Percentiles rank a stretch among this genome's conserved stretches.
Evolutionary conservation across 345 rosid species (phyloP).

Genomic region (Conringia planisiliqua): DNA sequence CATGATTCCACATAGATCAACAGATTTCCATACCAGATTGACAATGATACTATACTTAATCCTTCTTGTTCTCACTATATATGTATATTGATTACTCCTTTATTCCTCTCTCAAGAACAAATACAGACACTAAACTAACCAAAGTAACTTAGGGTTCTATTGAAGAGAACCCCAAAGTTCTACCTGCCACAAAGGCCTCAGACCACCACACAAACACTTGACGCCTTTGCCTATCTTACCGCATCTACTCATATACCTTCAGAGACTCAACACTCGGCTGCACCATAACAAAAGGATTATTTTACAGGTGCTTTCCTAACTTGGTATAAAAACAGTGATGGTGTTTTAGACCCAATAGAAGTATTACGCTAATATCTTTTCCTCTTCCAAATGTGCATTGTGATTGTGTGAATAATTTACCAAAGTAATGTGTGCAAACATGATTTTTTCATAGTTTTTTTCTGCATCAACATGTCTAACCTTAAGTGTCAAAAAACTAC

Average conservation of each 20-base stretch:
- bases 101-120: background rate
- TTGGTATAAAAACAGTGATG: background rate
- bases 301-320: background rate
- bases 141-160: background rate
- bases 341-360: background rate
- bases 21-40: background rate
- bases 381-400: background rate
- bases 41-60: background rate
- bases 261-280: background rate
- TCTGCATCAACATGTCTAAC: background rate
- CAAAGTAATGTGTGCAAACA: background rate
- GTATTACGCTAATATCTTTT: background rate
- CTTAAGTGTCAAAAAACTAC: background rate
- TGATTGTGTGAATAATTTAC: background rate
- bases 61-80: background rate
- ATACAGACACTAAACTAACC: background rate
- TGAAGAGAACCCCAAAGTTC: too few relatives aligned
- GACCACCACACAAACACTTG: too few relatives aligned
- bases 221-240: too few relatives aligned
- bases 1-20: background rate
- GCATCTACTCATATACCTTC: too few relatives aligned
- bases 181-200: too few relatives aligned
- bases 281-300: background rate
- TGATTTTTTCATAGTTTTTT: too few relatives aligned
- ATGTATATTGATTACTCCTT: background rate